Base-by-base conservation (phyloP, 73 alveolate genomes). In the Paramecium biaurelia region DNA sequence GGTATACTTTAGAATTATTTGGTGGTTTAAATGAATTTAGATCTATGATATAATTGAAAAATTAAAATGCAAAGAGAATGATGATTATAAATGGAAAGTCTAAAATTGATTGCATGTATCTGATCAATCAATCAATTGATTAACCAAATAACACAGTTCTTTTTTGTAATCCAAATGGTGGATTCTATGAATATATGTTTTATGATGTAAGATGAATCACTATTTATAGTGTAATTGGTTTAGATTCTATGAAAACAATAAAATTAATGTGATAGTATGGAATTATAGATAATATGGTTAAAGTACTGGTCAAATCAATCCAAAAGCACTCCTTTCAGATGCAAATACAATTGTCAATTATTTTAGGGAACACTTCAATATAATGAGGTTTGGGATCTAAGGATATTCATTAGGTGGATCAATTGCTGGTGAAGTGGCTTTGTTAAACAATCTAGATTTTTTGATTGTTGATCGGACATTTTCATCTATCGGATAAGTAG, bases 231-330 rank as follows among this genome's bases (percentile, higher is more conserved):
- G 93, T 92, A 93, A 92, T 74, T 95, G 98, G 98, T 85, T 94
- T 47, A 93, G 92, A 82, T 92, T 68, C 57, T 95, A 95, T 85
- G 68, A 92, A 76, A 59, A 93, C 18, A 86, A 86, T 63, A 94
- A 96, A 28, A 56, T 92, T 11, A 95, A 92, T 94, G 95, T 95
- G 23, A 86, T 93, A 2, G 90, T 95, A 41, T 94, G 97, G 96
- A 95, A 95, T 94, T 95, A 95, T 95, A 94, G 97, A 94, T 92
- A 96, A 28, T 95, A 95, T 94, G 96, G 98, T 43, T 89, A 95
- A 92, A 94, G 97, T 92, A 92, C 95, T 56, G 98, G 98, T 11
- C 35, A 47, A 41, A 92, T 92, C 4, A 92, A 87, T 58, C 92
- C 95, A 30, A 49, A 90, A 57, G 95, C 90, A 68, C 86, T 94